Evolutionary conservation across 106 monocot genomes (phyloP), one percentile per base, ranked within the genome.

Genomic region (Vanilla planifolia): DNA sequence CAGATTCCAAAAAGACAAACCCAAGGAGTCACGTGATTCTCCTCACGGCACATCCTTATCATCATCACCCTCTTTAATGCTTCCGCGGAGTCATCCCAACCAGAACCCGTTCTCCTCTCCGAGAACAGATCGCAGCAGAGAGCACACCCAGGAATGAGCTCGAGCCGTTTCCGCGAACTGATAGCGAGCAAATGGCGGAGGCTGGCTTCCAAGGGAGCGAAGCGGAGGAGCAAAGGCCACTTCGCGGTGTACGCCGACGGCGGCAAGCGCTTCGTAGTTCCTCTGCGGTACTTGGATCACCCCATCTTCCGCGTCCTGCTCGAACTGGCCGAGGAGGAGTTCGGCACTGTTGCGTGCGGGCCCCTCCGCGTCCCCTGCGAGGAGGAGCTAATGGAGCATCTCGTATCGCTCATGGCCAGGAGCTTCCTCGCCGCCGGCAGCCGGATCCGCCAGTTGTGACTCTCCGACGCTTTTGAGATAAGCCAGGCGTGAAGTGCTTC

Each of bases 271-370:
- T 78, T 73, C 51, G 60, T 73, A 0, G 43, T 78, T 14, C 78
- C 78, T 1, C 28, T 73, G 24, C 36, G 39, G 41, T 78, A 73
- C 19, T 56, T 75, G 39, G 61, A 55, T 6, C 63, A 62, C 33
- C 62, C 67, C 8, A 69, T 55, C 21, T 75, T 75, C 19, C 43
- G 51, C 2, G 69, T 67, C 27, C 48, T 75, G 33, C 48, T 75
- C 13, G 67, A 57, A 26, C 37, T 63, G 27, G 75, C 69, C 9
- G 69, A 78, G 57, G 78, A 78, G 56, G 78, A 78, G 72, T 78
- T 71, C 25, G 78, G 78, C 4, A 51, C 24, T 6, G 17, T 44
- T 32, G 40, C 33, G 16, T 15, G 43, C 16, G 67, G 78, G 27
- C 72, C 72, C 7, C 53, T 78, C 23, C 53, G 55, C 16, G 61